These are phyloP conservation scores for Leccinum cinnamomeum DNA, from an alignment of 1,284 basidiomycete genomes.

Conservation along the genomic window DNA sequence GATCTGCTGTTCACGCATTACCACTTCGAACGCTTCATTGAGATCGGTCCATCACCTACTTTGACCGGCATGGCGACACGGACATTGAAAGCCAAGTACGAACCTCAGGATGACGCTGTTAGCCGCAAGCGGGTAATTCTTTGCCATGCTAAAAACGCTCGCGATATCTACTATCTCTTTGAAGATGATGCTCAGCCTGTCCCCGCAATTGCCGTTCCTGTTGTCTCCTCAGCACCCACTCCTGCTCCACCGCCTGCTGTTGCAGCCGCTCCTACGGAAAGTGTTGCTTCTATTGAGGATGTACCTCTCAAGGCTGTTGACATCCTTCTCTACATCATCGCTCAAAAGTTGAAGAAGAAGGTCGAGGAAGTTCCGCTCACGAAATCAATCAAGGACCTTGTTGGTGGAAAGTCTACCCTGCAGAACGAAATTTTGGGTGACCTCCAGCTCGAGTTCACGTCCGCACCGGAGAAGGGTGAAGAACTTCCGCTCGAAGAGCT, in stretches of 20 bases:
- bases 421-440: constrained; percentile 97
- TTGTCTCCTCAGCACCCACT: constrained; percentile 47
- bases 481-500: constrained; percentile 96
- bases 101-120: constrained; percentile 45
- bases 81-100: no score
- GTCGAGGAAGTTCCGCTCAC: constrained; percentile 87
- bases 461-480: constrained; percentile 96
- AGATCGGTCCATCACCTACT: no score
- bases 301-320: constrained; percentile 92
- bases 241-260: constrained; percentile 46
- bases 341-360: constrained; percentile 97
- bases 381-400: constrained; percentile 98
- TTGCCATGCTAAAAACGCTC: constrained; percentile 93
- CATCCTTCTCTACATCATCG: constrained; percentile 86
- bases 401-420: constrained; percentile 96
- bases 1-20: no score
- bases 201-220: constrained; percentile 42
- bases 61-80: no score
- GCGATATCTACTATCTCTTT: constrained; percentile 98
- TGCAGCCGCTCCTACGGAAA: constrained; percentile 52
- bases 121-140: constrained; percentile 81
- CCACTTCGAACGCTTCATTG: no score
- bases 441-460: constrained; percentile 85
- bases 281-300: constrained; percentile 80
- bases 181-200: constrained; percentile 77